phyloP scores from a whole-genome alignment of 1,139 yeast genomes.

The Yamadazyma taylorii region DNA sequence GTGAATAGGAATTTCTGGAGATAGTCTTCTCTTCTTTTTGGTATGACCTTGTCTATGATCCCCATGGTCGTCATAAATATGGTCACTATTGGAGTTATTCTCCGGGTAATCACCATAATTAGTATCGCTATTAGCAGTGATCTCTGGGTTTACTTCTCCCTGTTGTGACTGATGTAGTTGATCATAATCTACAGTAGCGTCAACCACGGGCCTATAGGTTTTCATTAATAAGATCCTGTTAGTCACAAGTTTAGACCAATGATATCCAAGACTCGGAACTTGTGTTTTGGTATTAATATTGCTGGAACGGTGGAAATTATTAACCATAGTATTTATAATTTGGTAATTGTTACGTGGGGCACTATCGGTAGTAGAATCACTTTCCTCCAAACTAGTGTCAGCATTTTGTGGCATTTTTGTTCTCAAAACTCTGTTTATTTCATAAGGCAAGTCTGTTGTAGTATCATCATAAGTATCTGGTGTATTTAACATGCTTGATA shows the following conservation, averaged over 20 bases:
- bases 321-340: not conserved
- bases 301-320: slow-evolving; percentile 1
- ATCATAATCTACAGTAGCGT: slow-evolving; percentile 5
- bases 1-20: not conserved
- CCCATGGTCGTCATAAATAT: not conserved
- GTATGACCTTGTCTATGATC: not conserved
- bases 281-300: slow-evolving; percentile 22
- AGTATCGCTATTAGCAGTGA: not conserved
- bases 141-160: no score
- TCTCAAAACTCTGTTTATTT: not conserved
- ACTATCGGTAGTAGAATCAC: not conserved
- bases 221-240: slow-evolving; percentile 36
- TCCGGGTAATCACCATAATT: not conserved
- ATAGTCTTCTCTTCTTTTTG: not conserved
- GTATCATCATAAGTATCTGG: not conserved
- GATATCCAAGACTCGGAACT: slow-evolving; percentile 43
- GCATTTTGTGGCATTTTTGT: not conserved
- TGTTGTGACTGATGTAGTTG: not conserved
- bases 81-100: not conserved
- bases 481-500: not conserved
- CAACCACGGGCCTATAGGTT: slow-evolving; percentile 28
- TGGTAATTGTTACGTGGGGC: not conserved
- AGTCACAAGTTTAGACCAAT: slow-evolving; percentile 37
- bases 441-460: not conserved
- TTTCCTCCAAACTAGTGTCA: not conserved